Evolutionary conservation across 2,329 filamentous ascomycete species (phyloP), one percentile per base, ranked within the genome.

Genomic region (Claviceps maximensis): DNA sequence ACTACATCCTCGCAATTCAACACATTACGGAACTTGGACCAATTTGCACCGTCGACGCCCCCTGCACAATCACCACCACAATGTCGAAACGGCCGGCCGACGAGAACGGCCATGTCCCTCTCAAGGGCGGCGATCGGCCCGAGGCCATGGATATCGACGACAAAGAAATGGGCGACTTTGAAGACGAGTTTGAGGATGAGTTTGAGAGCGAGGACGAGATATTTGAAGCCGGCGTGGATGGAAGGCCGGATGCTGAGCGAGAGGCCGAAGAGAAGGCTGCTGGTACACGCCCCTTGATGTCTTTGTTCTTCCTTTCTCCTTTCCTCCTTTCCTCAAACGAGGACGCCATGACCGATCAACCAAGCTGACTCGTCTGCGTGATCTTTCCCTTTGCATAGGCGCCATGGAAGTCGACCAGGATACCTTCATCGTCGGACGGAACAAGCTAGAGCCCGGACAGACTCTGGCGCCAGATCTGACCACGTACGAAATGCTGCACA

Each of bases 401-500:
- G 86, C 84, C 49, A 97, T 96, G 90, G 87, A 96, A 45, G 81
- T 96, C 51, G 91, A 97, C 70, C 86, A 91, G 64, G 84, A 87
- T 67, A 95, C 89, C 42, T 98, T 97, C 70, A 96, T 98, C 62
- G 89, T 95, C 59, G 93, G 93, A 58, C 82, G 93, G 63, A 89
- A 89, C 68, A 91, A 93, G 73, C 79, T 97, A 58, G 88, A 89
- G 58, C 84, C 89, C 13, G 91, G 89, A 61, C 89, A 97, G 74
- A 90, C 89, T 5, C 79, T 98, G 53, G 83, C 89, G 3, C 91
- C 93, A 15, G 93, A 98, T 70, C 77, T 87, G 55, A 88, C 87
- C n/a, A 91, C 91, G 6, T 98, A 98, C 74, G 86, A 96, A 67
- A 94, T 98, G 89, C 82, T 98, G 55, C 93, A 98, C 75, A 89